Base-by-base conservation (phyloP, 371 early-diverging fungal species). In the Lichtheimia ornata region DNA sequence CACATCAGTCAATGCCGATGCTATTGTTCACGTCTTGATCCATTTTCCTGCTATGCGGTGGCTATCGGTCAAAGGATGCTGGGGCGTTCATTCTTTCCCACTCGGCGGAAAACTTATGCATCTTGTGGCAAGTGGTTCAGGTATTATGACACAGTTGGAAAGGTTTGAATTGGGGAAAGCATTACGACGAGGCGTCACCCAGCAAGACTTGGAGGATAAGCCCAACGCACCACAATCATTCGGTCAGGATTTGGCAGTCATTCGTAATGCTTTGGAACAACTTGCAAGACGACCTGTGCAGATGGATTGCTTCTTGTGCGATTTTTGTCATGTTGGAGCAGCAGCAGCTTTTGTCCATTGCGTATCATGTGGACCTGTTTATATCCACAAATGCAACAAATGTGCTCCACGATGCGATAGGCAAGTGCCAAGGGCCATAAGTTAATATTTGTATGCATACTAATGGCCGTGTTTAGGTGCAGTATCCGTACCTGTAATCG, bases 391-490 rank as follows among this genome's bases (percentile, higher is more conserved):
- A 49, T 70, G 70, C 52, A 42, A 35, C 2, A 20, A 27, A 7
- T 70, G 70, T 53, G 65, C 70, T 9, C 70, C 70, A 27, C 44
- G 45, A n/a, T 70, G 70, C 18, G 70, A 65, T 47, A 61, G 62
- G 59, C 63, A 55, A 54, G 53, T 12, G 17, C 9, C 17, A 53
- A 20, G n/a, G n/a, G 6, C 15, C 12, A n/a, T n/a, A 12, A 9
- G 5, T 15, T 14, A 35, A 30, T 15, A 6, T n/a, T 24, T 12
- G n/a, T 43, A 43, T 2, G 5, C 4, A n/a, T 18, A 45, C 15
- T 14, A 6, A 24, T 18, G 9, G 52, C 6, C 17, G 24, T 27
- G 20, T 52, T 11, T 64, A 65, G 68, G 24, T 67, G 70, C 51
- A 25, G 42, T 44, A 43, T 44, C 2, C 65, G 70, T 15, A 18